phyloP scores from a whole-genome alignment of 495 filamentous ascomycete genomes.

The Talaromyces wortmannii region DNA sequence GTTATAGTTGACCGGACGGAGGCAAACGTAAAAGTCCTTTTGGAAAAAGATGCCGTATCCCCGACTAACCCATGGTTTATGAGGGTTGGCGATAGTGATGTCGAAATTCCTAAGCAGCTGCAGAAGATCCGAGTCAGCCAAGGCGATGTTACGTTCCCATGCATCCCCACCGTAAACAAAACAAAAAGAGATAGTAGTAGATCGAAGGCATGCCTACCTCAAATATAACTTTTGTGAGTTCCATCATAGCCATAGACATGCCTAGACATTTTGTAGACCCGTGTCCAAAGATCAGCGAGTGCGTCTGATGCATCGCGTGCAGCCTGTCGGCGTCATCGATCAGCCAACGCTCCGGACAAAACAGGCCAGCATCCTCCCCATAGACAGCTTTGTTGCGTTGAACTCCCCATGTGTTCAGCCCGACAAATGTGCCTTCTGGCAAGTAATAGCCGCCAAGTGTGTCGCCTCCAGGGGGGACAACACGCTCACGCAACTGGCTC shows the following conservation, averaged over 20 bases:
- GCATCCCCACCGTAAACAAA: background rate
- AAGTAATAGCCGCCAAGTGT: conserved; percentile 42
- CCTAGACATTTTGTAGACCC: background rate
- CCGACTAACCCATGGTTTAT: conserved; percentile 7
- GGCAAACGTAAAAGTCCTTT: conserved; percentile 6
- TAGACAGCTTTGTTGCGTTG: conserved; percentile 14
- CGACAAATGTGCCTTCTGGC: conserved; percentile 52
- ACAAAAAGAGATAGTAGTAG: background rate
- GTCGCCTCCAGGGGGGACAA: conserved; percentile 53
- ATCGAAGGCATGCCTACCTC: background rate
- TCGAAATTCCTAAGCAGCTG: background rate
- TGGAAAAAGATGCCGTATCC: conserved; percentile 54
- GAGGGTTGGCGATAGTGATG: background rate
- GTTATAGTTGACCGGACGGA: background rate
- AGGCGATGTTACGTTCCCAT: background rate
- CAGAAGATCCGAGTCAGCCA: background rate
- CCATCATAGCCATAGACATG: background rate
- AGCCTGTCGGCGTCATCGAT: background rate
- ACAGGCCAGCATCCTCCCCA: conserved; percentile 10
- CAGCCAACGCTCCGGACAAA: conserved; percentile 17
- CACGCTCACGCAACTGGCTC: conserved; percentile 43
- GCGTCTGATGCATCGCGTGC: background rate
- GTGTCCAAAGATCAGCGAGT: background rate
- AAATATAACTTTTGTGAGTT: background rate
- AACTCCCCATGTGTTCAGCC: conserved; percentile 26